Conservation (phyloP, 164 flowering plant genomes). For the Aristolochia fimbriata region DNA sequence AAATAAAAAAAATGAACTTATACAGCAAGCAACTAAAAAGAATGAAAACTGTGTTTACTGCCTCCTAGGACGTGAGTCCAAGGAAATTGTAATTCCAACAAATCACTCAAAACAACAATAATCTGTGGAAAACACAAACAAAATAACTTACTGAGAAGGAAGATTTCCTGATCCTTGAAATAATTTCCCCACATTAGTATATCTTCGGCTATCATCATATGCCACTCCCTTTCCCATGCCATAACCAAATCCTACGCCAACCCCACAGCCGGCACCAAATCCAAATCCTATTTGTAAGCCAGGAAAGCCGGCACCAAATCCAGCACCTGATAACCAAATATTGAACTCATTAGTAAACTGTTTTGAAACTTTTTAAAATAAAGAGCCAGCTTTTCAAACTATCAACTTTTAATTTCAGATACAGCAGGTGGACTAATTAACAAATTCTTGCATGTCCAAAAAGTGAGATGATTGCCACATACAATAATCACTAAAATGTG, state of each 20-base stretch:
- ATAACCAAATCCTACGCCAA: conserved; percentile 91
- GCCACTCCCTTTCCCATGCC: conserved; percentile 82
- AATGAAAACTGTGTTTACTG: no score
- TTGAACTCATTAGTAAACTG: background rate
- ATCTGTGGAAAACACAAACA: background rate
- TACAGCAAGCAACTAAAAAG: no score
- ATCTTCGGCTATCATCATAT: conserved; percentile 42
- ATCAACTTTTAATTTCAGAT: no score
- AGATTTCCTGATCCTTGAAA: conserved; percentile 23
- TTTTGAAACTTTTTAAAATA: background rate
- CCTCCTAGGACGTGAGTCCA: no score
- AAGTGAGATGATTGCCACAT: no score
- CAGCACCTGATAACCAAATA: conserved; percentile 38
- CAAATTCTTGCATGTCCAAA: no score
- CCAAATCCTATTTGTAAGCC: conserved; percentile 81
- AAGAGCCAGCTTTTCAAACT: no score
- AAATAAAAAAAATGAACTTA: no score
- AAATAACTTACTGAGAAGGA: conserved; percentile 52
- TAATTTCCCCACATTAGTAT: conserved; percentile 58
- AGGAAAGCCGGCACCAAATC: conserved; percentile 84
- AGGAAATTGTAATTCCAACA: no score
- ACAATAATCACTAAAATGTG: no score
- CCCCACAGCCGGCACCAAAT: conserved; percentile 88
- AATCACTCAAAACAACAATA: no score
- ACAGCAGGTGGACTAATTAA: no score